These are phyloP conservation scores for Pythium pectinolyticum DNA, from an alignment of 352 stramenopile species.

Conservation along the genomic window DNA sequence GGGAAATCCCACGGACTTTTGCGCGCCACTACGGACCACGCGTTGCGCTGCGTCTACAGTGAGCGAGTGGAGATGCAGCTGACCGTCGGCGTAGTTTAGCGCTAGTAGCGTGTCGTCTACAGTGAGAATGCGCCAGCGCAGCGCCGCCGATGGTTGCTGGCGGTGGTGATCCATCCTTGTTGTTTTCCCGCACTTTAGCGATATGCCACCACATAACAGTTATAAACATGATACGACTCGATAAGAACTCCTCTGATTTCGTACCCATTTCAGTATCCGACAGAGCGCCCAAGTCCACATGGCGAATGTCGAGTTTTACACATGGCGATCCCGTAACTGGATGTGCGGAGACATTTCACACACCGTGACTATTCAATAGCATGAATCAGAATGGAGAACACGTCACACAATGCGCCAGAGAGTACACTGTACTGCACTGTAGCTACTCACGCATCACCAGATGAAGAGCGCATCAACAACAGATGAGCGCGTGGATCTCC, in stretches of 20 bases:
- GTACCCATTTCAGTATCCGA: conserved; percentile 1
- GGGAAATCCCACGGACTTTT: not conserved
- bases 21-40: conserved; percentile 12
- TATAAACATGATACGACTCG: not conserved
- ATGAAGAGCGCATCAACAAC: too few species aligned
- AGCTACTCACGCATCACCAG: too few species aligned
- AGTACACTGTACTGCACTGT: too few species aligned
- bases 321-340: not conserved
- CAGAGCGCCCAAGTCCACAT: too few species aligned
- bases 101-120: conserved; percentile 20
- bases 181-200: conserved; percentile 16
- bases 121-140: conserved; percentile 16
- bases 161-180: conserved; percentile 5
- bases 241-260: not conserved
- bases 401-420: too few species aligned
- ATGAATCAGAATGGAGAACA: too few species aligned
- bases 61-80: conserved; percentile 5
- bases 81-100: conserved; percentile 3
- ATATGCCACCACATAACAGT: not conserved
- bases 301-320: not conserved
- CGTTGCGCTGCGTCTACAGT: conserved; percentile 15
- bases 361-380: too few species aligned
- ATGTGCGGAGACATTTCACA: too few species aligned
- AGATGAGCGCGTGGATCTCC: not conserved
- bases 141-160: conserved; percentile 1